These are phyloP conservation scores for Elsinoe ampelina DNA, from an alignment of 2,329 filamentous ascomycete species.

Conservation along the genomic window DNA sequence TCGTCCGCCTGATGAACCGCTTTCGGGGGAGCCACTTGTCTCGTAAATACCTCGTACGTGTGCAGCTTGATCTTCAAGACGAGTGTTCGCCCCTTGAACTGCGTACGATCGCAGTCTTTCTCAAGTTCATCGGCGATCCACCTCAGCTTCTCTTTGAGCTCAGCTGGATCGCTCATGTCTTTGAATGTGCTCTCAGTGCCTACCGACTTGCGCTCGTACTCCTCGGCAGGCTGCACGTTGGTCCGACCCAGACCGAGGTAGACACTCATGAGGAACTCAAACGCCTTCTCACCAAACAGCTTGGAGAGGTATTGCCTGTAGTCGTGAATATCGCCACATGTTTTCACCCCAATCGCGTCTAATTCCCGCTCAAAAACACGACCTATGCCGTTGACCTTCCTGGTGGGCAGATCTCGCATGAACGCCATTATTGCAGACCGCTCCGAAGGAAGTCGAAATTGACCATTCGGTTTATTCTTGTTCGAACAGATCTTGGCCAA, in stretches of 20 bases:
- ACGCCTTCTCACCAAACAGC: conserved; percentile 87
- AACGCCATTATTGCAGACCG: conserved; percentile 70
- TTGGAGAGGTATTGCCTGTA: conserved; percentile 63
- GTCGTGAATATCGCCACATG: conserved; percentile 76
- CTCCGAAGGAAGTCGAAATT: conserved; percentile 67
- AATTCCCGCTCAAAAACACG: conserved; percentile 88
- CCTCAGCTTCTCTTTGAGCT: conserved; percentile 68
- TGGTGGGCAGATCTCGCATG: conserved; percentile 71
- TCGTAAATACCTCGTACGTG: conserved; percentile 82
- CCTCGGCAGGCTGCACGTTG: conserved; percentile 73
- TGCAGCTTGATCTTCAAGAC: conserved; percentile 90
- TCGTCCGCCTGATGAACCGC: conserved; percentile 68
- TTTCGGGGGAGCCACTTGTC: conserved; percentile 67
- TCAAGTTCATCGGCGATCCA: conserved; percentile 77
- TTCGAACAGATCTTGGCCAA: conserved; percentile 95
- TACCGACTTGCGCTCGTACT: conserved; percentile 85
- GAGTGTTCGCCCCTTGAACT: conserved; percentile 83
- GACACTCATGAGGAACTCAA: conserved; percentile 73
- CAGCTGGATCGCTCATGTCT: conserved; percentile 60
- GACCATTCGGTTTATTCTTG: conserved; percentile 91
- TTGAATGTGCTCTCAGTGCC: conserved; percentile 88
- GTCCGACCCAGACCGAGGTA: conserved; percentile 83
- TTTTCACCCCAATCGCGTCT: conserved; percentile 75
- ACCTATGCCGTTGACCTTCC: conserved; percentile 93
- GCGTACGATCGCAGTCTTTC: conserved; percentile 67